Base-by-base conservation (phyloP, 164 flowering plant genomes). In the Chimonanthus salicifolius region DNA sequence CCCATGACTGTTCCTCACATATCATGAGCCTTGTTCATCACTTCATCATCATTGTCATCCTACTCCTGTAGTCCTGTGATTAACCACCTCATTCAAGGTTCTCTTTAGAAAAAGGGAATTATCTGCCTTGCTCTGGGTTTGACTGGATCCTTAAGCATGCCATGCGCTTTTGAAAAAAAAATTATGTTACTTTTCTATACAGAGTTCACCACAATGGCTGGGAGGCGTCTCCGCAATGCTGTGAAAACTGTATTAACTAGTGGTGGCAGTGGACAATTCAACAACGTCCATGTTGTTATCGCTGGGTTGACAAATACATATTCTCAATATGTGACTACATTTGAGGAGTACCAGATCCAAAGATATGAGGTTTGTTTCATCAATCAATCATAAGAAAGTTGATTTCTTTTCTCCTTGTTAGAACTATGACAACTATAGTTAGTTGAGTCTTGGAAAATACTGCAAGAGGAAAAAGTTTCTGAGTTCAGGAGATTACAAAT, bases 191-290 rank as follows among this genome's bases (percentile, higher is more conserved):
- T 66, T 15, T 66, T 66, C 1, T 15, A 13, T 66, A 47, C 89
- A 96, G 99, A 96, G 73, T 96, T 96, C 81, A 88, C 98, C 44
- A 94, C 99, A 49, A 96, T 96, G 98, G 95, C 99, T 80, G 99
- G 98, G 49, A 90, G 99, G 82, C 92, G 92, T 69, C 94, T 96
- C 20, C 94, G 98, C 18, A 92, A 96, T 83, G 95, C 99, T 75
- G 93, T 96, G 78, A 88, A 78, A 83, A 74, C 85, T 8, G 88
- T 83, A 58, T 90, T 95, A n/a, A 81, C 78, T 4, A 78, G 80
- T 76, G 85, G 78, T 58, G 79, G 82, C 46, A 76, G 71, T 75
- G 82, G 83, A 70, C 80, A 84, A 67, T 87, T 87, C 64, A 73
- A 78, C 76, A 83, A 84, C 49, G 66, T 87, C 69, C 99, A 92